A percentile compares a stretch with the other conserved stretches of the same genome.
phyloP scores from a whole-genome alignment of 495 filamentous ascomycete species.

The Aspergillus mulundensis region DNA sequence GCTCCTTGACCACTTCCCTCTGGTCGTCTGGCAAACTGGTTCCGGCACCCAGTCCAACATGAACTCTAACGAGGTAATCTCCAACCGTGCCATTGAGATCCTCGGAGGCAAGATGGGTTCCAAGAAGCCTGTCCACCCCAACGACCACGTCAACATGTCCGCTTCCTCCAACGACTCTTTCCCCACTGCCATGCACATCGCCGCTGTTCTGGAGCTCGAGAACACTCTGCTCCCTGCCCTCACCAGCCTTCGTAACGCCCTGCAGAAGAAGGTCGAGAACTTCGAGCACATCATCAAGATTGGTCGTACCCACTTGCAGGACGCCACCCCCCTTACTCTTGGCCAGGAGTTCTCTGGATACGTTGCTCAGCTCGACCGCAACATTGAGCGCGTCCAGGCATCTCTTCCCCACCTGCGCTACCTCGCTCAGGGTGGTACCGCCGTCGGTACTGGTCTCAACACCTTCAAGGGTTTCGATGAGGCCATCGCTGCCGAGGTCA shows the following conservation, averaged over 20 bases:
- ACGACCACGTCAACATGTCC: constrained; percentile 99
- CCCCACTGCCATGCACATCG: constrained; percentile 99
- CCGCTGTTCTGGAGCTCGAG: constrained; percentile 89
- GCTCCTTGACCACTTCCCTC: constrained; percentile 95
- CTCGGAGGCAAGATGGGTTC: constrained; percentile 87
- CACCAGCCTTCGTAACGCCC: constrained; percentile 70
- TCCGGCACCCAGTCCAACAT: constrained; percentile 99
- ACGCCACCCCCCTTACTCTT: constrained; percentile 92
- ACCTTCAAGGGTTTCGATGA: constrained; percentile 96
- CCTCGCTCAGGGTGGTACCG: constrained; percentile 93
- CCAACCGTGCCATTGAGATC: constrained; percentile 98
- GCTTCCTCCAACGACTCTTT: constrained; percentile 99
- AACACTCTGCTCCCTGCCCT: constrained; percentile 79
- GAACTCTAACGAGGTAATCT: constrained; percentile 99
- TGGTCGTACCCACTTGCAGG: constrained; percentile 94
- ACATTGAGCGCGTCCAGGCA: constrained; percentile 81
- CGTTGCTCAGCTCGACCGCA: constrained; percentile 85
- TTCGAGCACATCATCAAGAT: constrained; percentile 97
- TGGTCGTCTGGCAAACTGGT: constrained; percentile 98
- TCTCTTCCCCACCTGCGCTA: constrained; percentile 78
- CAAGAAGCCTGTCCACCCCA: constrained; percentile 98
- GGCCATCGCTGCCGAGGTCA: constrained; percentile 83
- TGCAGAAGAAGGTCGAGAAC: constrained; percentile 84
- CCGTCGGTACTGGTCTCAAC: constrained; percentile 96
- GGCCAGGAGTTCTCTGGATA: constrained; percentile 99